Evolutionary conservation across 305 asterid species (phyloP).

Genomic region (Solanum hybrid): DNA sequence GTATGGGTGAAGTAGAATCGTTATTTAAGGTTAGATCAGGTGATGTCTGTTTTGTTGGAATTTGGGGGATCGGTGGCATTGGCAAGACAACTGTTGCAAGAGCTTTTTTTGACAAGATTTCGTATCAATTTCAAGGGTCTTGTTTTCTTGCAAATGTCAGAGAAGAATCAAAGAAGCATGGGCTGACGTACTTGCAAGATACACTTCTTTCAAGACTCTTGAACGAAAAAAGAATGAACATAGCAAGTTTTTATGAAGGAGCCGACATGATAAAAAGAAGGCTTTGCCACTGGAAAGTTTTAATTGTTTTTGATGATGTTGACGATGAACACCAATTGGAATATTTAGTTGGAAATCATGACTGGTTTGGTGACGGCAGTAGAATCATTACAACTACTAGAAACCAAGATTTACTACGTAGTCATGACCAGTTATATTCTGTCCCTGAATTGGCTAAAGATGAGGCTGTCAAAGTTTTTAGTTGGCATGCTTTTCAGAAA

Average conservation of each 20-base stretch:
- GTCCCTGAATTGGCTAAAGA: not conserved
- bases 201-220: not conserved
- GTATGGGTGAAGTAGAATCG: not conserved
- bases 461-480: not conserved
- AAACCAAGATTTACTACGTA: not conserved
- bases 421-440: not conserved
- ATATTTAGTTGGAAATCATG: not conserved
- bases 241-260: not conserved
- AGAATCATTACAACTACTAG: not conserved
- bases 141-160: constrained; percentile 1
- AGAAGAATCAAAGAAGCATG: not conserved
- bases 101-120: not conserved
- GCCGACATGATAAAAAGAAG: not conserved
- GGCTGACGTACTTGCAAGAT: not conserved
- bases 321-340: not conserved
- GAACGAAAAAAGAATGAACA: not conserved
- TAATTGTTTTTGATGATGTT: not conserved
- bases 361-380: not conserved
- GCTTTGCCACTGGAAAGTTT: not conserved
- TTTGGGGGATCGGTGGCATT: not conserved
- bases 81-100: not conserved
- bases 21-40: not conserved
- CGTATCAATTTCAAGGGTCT: not conserved
- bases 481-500: not conserved
- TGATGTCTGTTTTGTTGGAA: not conserved